Base-by-base conservation (phyloP, 306 rosid species). In the Vigna angularis region DNA sequence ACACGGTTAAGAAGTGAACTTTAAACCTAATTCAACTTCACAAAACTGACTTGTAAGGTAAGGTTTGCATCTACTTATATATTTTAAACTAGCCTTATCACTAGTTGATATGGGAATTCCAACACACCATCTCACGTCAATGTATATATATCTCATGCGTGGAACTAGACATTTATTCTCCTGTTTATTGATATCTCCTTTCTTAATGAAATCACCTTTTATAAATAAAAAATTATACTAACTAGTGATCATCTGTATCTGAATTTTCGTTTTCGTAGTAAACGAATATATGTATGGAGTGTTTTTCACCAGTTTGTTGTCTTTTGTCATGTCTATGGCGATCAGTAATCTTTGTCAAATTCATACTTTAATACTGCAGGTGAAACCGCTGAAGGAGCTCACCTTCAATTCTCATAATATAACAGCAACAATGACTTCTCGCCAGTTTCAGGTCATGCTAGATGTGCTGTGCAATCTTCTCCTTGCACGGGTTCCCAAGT, bases 331-430 rank as follows among this genome's bases (percentile, higher is more conserved):
- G 48, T 22, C 52, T 49, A 38, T 42, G 56, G 81, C 51, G 20
- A 61, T 69, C 55, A 62, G 53, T 53, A 55, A 40, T 66, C 2
- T 48, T 34, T 20, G 30, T 32, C 73, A 72, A 75, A 77, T 76
- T 18, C 74, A 70, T 70, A 40, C 66, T 78, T 69, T 52, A 79
- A 71, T 62, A 82, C 50, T 86, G 67, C 88, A 96, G 99, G 96
- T 96, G 86, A 96, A 96, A 85, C 99, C 99, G 67, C 84, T 96
- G 80, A 93, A 96, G 82, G 97, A 93, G 87, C 93, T 96, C 79
- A 83, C 80, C 66, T 96, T 96, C 85, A 91, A 88, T 85, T 96
- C 99, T 82, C 91, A 62, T 56, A 85, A 93, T 80, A 96, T 96
- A 81, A 90, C 85, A 1, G 98, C 98, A 24, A 86, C 93, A 73